Conservation (phyloP, 306 rosid genomes). For the Calophaca sinica region DNA sequence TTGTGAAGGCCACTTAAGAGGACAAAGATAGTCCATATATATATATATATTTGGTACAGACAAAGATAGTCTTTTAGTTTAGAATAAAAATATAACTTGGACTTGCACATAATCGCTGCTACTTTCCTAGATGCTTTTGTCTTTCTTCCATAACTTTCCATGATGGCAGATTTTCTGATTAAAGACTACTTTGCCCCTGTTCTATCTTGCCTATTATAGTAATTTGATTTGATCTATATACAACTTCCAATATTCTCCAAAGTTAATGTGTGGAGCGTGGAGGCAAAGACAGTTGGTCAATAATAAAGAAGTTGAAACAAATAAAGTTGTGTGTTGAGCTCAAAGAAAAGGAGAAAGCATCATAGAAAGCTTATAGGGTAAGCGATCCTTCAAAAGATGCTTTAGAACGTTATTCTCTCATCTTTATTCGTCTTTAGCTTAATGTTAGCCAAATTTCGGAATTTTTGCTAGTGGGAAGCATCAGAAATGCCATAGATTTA, state of each 20-base stretch:
- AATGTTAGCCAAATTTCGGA: constrained; percentile 30
- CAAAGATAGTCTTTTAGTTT: constrained; percentile 56
- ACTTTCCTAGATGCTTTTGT: constrained; percentile 51
- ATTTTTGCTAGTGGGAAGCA: constrained; percentile 19
- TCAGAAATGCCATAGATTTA: constrained; percentile 14
- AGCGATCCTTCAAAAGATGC: constrained; percentile 61
- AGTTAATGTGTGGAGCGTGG: constrained; percentile 13
- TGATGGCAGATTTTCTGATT: not conserved
- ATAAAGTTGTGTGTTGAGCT: constrained; percentile 48
- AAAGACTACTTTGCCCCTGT: constrained; percentile 30
- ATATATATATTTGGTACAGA: too few relatives aligned
- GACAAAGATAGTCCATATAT: constrained; percentile 69
- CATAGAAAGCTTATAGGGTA: constrained; percentile 48
- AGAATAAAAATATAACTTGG: constrained; percentile 15
- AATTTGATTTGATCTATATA: not conserved
- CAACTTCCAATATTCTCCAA: constrained; percentile 20
- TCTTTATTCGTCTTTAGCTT: constrained; percentile 54
- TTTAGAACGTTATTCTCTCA: constrained; percentile 54
- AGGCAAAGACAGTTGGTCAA: constrained; percentile 26
- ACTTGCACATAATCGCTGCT: constrained; percentile 24
- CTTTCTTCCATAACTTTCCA: constrained; percentile 44
- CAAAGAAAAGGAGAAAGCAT: constrained; percentile 54
- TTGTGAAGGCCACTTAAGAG: constrained; percentile 38
- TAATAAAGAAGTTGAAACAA: constrained; percentile 39
- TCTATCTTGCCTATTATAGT: too few relatives aligned